These are phyloP conservation scores for Fomitopsis schrenkii DNA, from an alignment of 1,284 basidiomycete species.

Conservation along the genomic window DNA sequence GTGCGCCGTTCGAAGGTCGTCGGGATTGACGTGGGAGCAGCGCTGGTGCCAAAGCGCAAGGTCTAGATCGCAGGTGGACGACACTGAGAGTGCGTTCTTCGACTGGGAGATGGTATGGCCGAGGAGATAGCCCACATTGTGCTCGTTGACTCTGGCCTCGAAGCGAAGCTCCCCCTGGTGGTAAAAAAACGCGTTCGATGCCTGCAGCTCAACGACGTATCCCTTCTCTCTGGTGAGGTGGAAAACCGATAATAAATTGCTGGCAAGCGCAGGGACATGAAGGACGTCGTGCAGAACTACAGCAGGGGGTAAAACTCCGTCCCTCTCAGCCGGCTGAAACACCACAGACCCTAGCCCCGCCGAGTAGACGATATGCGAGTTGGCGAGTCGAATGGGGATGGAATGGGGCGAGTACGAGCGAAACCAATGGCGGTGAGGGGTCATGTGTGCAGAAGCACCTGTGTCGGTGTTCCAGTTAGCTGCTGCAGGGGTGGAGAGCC, in stretches of 20 bases:
- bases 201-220: conserved; percentile 2
- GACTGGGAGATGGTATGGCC: conserved; percentile 6
- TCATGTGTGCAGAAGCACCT: conserved; percentile 35
- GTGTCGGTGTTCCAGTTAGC: conserved; percentile 29
- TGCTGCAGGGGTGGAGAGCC: neutral
- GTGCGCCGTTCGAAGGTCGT: neutral
- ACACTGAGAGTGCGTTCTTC: conserved; percentile 9
- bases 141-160: conserved; percentile 7
- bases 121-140: conserved; percentile 8
- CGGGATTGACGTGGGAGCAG: conserved; percentile 6
- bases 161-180: conserved; percentile 3
- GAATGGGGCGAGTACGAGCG: too few species aligned
- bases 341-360: too few species aligned
- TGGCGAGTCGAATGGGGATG: too few species aligned
- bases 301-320: conserved; percentile 7
- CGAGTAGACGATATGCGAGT: too few species aligned
- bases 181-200: conserved; percentile 3
- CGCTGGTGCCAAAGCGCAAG: conserved; percentile 11
- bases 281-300: conserved; percentile 10
- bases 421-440: too few species aligned
- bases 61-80: conserved; percentile 14
- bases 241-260: conserved; percentile 13
- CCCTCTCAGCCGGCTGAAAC: conserved; percentile 22
- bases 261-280: conserved; percentile 11
- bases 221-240: neutral